Base-by-base conservation (phyloP, 306 rosid species). In the Elaeagnus macrophylla region DNA sequence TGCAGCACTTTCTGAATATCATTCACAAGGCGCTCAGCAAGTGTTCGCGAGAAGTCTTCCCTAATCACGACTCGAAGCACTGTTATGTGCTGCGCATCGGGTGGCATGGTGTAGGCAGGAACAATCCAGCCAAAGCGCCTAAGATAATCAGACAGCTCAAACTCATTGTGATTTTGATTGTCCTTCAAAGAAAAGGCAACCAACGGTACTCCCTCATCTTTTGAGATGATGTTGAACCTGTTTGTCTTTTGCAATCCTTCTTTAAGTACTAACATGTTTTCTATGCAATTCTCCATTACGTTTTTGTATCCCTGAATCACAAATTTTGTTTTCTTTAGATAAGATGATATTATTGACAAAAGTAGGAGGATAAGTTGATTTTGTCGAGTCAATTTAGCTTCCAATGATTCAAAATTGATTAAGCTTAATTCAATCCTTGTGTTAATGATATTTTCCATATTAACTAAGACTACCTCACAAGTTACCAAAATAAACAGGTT, bases 61-160 rank as follows among this genome's bases (percentile, higher is more conserved):
- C 97, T 64, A 51, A 90, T 83, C 14, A 90, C 97, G 1, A 90
- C 94, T 0, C 97, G 87, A 5, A 90, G 72, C 48, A 90, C 97
- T 0, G 97, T 90, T 40, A 90, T 53, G 17, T 76, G 82, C 18
- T 90, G 88, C 1, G 97, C 95, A 14, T 90, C 81, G 0, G 97
- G 83, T 0, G 97, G 94, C 97, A 90, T 90, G 43, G 91, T 79
- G 74, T 90, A 90, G 4, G 97, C 97, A 0, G 97, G 97, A 38
- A 90, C 94, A 4, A 90, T 90, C 97, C 97, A 90, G 0, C 97
- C 97, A 32, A 68, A 86, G 36, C 97, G 93, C 9, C 94, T 60
- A 36, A 90, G 48, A 51, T 68, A 16, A 61, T 86, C 89, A 0
- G 97, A 83, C 20, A 90, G 74, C 54, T 90, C 95, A 36, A 90